Percentiles rank a stretch among this genome's conserved stretches.
phyloP scores from a whole-genome alignment of 116 monocot species.

The Dioscorea cayenensis region DNA sequence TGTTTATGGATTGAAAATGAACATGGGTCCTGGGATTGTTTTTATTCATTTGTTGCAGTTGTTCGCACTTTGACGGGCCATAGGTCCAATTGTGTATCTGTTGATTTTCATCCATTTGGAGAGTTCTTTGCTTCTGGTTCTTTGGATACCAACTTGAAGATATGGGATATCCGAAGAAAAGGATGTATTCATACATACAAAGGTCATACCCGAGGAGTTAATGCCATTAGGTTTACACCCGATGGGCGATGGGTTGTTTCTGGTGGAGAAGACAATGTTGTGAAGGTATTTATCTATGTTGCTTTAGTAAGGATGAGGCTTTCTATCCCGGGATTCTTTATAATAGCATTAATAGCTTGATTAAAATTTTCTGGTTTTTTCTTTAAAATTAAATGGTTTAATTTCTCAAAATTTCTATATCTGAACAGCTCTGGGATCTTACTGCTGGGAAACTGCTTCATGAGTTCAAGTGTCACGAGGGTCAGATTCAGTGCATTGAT shows the following conservation, averaged over 20 bases:
- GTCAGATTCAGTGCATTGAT: constrained; percentile 97
- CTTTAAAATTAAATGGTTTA: background rate
- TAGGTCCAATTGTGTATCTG: constrained; percentile 85
- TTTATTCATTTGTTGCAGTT: constrained; percentile 49
- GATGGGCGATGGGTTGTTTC: constrained; percentile 96
- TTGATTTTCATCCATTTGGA: constrained; percentile 97
- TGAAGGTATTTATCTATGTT: constrained; percentile 42
- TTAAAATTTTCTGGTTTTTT: background rate
- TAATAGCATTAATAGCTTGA: background rate
- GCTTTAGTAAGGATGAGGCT: background rate
- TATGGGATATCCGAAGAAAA: constrained; percentile 89
- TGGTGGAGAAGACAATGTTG: constrained; percentile 76
- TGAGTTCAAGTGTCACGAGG: constrained; percentile 90
- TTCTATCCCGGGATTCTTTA: background rate
- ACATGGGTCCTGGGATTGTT: background rate
- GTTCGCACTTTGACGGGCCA: constrained; percentile 91
- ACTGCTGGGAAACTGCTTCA: constrained; percentile 93
- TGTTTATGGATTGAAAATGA: background rate
- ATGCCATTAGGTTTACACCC: constrained; percentile 83
- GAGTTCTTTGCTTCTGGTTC: constrained; percentile 98
- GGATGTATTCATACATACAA: constrained; percentile 92
- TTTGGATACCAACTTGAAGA: constrained; percentile 85
- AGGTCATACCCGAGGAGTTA: constrained; percentile 82
- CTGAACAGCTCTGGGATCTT: constrained; percentile 83
- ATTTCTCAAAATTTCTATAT: constrained; percentile 5